Evolutionary conservation across 371 early-diverging fungal species (phyloP).

Genomic region (Nematocida sp.): DNA sequence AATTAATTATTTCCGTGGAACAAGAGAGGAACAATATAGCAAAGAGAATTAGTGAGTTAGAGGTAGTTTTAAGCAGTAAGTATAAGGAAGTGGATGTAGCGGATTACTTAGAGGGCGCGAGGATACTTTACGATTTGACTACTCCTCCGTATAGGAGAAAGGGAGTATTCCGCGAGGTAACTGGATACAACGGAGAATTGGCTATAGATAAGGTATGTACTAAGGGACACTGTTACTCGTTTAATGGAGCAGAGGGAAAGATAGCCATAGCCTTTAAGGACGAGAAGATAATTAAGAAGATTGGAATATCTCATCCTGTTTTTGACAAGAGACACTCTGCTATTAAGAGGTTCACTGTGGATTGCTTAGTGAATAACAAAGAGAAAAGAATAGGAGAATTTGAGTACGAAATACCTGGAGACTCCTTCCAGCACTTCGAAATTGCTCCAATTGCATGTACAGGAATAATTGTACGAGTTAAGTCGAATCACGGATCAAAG

Average conservation of each 20-base stretch:
- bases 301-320: constrained; percentile 59
- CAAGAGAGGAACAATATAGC: not conserved
- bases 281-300: constrained; percentile 40
- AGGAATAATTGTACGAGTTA: constrained; percentile 47
- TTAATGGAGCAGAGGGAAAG: constrained; percentile 29
- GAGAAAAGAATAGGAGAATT: constrained; percentile 46
- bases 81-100: constrained; percentile 43
- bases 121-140: constrained; percentile 36
- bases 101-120: constrained; percentile 46
- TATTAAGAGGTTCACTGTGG: constrained; percentile 52
- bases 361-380: constrained; percentile 25
- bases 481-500: constrained; percentile 57
- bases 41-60: constrained; percentile 5
- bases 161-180: not conserved
- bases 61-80: constrained; percentile 24
- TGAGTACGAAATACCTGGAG: constrained; percentile 49
- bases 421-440: constrained; percentile 54
- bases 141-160: constrained; percentile 19
- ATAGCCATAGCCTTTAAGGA: constrained; percentile 56
- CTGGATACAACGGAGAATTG: constrained; percentile 21
- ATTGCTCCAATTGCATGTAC: constrained; percentile 18
- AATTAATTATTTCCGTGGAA: not conserved
- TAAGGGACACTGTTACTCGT: constrained; percentile 52
- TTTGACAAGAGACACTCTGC: constrained; percentile 51
- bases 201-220: constrained; percentile 41